Evolutionary conservation across 345 rosid species (phyloP).

Genomic region (Populus alba): DNA sequence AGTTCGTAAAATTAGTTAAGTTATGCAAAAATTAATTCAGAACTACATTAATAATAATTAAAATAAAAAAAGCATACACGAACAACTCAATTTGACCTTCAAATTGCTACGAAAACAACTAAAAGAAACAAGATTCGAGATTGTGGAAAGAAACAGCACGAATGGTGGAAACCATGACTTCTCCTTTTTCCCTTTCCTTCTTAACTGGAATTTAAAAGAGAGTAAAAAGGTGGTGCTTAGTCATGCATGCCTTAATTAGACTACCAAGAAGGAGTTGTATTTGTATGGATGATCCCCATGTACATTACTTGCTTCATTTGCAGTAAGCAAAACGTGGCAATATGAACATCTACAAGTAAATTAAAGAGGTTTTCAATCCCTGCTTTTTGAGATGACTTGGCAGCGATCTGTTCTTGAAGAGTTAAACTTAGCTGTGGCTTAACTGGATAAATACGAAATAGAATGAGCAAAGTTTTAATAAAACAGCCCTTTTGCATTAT

Average conservation of each 20-base stretch:
- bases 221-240: background rate
- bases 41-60: background rate
- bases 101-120: background rate
- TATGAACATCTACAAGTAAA: background rate
- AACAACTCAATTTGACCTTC: background rate
- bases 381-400: background rate
- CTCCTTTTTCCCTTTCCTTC: background rate
- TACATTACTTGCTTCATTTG: background rate
- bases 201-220: background rate
- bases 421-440: background rate
- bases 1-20: too few relatives aligned
- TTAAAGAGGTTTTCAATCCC: background rate
- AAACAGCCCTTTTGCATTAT: too few relatives aligned
- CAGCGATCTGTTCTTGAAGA: background rate
- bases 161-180: background rate
- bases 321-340: background rate
- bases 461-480: too few relatives aligned
- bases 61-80: too few relatives aligned
- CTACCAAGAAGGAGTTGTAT: background rate
- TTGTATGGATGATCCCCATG: background rate
- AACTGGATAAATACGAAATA: background rate
- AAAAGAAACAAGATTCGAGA: background rate
- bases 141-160: conserved; percentile 10
- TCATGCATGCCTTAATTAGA: background rate
- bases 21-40: too few relatives aligned